Conservation (phyloP, 352 stramenopile genomes). For the Phytophthora constricta region DNA sequence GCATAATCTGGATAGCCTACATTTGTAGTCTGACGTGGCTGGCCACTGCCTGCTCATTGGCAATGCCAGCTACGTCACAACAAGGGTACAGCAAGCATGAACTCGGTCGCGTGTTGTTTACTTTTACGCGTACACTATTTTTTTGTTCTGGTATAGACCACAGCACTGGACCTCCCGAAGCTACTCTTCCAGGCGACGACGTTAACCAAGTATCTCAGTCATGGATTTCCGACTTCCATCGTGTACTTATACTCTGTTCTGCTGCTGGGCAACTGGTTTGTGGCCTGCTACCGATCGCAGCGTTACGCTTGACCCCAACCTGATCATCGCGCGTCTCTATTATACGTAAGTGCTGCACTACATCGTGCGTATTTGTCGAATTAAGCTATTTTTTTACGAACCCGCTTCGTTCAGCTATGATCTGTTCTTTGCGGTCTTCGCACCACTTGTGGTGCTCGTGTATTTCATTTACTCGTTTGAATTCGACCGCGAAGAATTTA, state of each 20-base stretch:
- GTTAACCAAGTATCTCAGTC: conserved; percentile 45
- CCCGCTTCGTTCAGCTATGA: too few relatives aligned
- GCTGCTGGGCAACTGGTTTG: conserved; percentile 54
- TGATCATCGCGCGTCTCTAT: conserved; percentile 41
- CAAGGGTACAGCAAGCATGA: too few relatives aligned
- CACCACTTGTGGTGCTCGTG: conserved; percentile 46
- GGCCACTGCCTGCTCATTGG: too few relatives aligned
- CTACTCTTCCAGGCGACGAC: conserved; percentile 56
- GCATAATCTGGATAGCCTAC: too few relatives aligned
- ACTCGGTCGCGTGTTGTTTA: too few relatives aligned
- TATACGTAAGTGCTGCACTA: conserved; percentile 34
- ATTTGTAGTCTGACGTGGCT: too few relatives aligned
- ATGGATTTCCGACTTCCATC: conserved; percentile 51
- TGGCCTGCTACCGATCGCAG: conserved; percentile 55
- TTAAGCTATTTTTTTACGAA: neutral
- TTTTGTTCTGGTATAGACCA: conserved; percentile 43
- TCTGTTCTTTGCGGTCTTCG: conserved; percentile 69
- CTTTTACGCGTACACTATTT: too few relatives aligned
- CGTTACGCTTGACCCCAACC: conserved; percentile 38
- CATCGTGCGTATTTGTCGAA: neutral
- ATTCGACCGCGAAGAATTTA: conserved; percentile 48
- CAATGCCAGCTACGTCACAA: too few relatives aligned
- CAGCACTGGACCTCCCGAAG: conserved; percentile 52
- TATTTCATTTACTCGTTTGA: conserved; percentile 52
- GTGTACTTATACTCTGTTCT: conserved; percentile 48